Evolutionary conservation across 129 eudicot species (phyloP).

Genomic region (Cynara cardunculus): DNA sequence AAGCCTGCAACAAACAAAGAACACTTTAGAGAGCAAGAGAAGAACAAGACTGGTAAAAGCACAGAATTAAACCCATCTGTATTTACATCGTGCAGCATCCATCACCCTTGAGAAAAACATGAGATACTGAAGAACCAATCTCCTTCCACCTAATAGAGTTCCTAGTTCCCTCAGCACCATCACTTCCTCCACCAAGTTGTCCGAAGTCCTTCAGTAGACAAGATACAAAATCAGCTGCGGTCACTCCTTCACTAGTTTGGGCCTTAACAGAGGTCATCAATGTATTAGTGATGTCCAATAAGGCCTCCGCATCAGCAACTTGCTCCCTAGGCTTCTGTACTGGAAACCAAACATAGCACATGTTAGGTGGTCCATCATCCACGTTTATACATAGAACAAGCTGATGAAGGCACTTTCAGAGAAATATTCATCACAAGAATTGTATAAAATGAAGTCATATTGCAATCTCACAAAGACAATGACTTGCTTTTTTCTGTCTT

Average conservation of each 20-base stretch:
- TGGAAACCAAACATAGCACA: constrained; percentile 24
- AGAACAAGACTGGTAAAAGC: not conserved
- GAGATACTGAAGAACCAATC: constrained; percentile 59
- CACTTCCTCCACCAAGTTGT: constrained; percentile 36
- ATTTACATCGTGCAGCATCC: constrained; percentile 83
- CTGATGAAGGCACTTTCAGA: not conserved
- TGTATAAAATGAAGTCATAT: not conserved
- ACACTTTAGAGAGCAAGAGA: not conserved
- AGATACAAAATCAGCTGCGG: constrained; percentile 74
- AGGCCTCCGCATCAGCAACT: constrained; percentile 97
- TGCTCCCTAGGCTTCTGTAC: constrained; percentile 94
- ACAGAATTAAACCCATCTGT: not conserved
- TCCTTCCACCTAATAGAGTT: constrained; percentile 70
- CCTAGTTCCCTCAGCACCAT: constrained; percentile 37
- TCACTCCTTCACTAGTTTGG: constrained; percentile 62
- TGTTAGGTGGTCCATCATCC: not conserved
- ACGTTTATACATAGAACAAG: not conserved
- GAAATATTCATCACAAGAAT: not conserved
- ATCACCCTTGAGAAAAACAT: constrained; percentile 52
- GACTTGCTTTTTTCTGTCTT: not conserved
- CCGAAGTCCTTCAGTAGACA: constrained; percentile 64
- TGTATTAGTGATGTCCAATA: constrained; percentile 73
- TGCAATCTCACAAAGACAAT: not conserved
- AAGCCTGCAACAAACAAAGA: constrained; percentile 50
- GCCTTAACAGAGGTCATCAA: constrained; percentile 81